These are phyloP conservation scores for Colletotrichum sp. DNA, from an alignment of 2,329 filamentous ascomycete genomes.

Conservation along the genomic window DNA sequence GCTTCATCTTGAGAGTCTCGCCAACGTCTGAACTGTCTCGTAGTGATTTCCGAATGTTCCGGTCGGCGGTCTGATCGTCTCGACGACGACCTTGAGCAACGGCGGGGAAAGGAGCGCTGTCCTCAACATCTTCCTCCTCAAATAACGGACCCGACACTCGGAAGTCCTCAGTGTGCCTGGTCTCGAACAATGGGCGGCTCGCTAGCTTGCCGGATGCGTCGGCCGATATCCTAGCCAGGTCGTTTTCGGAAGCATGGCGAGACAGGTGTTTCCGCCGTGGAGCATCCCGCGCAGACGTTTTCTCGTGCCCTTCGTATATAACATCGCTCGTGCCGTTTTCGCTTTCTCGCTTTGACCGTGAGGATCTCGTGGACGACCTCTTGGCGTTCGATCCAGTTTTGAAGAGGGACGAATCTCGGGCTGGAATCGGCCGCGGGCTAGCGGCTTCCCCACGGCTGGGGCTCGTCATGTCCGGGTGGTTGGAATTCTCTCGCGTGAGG, in stretches of 20 bases:
- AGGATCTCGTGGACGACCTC: slow-evolving; percentile 55
- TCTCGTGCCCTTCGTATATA: slow-evolving; percentile 49
- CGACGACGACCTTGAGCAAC: slow-evolving; percentile 65
- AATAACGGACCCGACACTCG: slow-evolving; percentile 4
- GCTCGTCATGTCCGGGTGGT: slow-evolving; percentile 29
- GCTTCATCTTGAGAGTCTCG: slow-evolving; percentile 52
- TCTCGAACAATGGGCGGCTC: slow-evolving; percentile 17
- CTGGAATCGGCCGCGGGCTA: slow-evolving; percentile 62
- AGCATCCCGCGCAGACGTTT: slow-evolving; percentile 1
- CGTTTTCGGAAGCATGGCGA: slow-evolving; percentile 23
- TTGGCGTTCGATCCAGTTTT: slow-evolving; percentile 58
- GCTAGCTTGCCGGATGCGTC: slow-evolving; percentile 20
- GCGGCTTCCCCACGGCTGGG: slow-evolving; percentile 33
- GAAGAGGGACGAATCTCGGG: slow-evolving; percentile 70
- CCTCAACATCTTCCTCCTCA: slow-evolving; percentile 47
- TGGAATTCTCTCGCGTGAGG: slow-evolving; percentile 21
- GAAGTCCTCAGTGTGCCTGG: slow-evolving; percentile 18
- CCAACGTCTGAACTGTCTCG: slow-evolving; percentile 52
- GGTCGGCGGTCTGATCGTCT: slow-evolving; percentile 54
- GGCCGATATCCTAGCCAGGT: slow-evolving; percentile 24
- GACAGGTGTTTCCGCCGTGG: slow-evolving; percentile 26
- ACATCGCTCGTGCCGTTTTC: slow-evolving; percentile 39
- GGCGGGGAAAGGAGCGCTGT: slow-evolving; percentile 73
- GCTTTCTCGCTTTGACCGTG: slow-evolving; percentile 53
- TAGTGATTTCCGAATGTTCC: slow-evolving; percentile 48